These are phyloP conservation scores for Penstemon eatonii DNA, from an alignment of 257 asterid genomes.

Conservation along the genomic window DNA sequence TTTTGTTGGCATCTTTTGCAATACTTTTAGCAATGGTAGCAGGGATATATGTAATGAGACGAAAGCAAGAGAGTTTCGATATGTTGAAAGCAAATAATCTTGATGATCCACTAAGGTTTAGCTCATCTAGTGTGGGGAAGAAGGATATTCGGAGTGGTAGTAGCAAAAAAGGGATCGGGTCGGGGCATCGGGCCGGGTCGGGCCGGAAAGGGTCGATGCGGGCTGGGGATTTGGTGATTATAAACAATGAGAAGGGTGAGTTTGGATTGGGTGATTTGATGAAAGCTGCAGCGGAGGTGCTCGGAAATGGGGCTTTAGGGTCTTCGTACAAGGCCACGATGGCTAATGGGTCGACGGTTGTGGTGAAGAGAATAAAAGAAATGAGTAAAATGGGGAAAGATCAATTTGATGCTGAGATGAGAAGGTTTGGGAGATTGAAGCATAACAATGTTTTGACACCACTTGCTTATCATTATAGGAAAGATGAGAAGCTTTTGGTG, in stretches of 20 bases:
- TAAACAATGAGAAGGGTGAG: conserved; percentile 57
- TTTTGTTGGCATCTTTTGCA: conserved; percentile 10
- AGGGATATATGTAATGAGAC: conserved; percentile 34
- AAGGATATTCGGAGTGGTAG: conserved; percentile 25
- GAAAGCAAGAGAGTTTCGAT: conserved; percentile 31
- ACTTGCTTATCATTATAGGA: conserved; percentile 70
- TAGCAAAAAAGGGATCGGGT: conserved; percentile 22
- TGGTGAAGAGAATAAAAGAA: conserved; percentile 77
- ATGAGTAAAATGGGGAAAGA: conserved; percentile 48
- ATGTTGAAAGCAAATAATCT: neutral
- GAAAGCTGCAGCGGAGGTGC: conserved; percentile 82
- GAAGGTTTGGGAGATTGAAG: conserved; percentile 54
- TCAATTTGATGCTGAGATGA: conserved; percentile 61
- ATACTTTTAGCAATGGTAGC: conserved; percentile 35
- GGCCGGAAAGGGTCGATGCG: conserved; percentile 29
- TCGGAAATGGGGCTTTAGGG: conserved; percentile 60
- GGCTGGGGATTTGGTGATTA: conserved; percentile 50
- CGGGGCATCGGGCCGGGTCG: conserved; percentile 22
- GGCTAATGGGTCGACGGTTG: conserved; percentile 56
- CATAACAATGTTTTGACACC: conserved; percentile 67
- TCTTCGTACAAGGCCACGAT: conserved; percentile 70
- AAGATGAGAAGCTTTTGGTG: conserved; percentile 78
- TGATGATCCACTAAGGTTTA: conserved; percentile 23
- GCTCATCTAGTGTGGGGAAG: conserved; percentile 24
- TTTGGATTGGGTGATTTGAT: conserved; percentile 71